Percentiles rank a stretch among this genome's conserved stretches.
Conservation (phyloP, 164 flowering plant genomes). For the Berberis vulgaris region DNA sequence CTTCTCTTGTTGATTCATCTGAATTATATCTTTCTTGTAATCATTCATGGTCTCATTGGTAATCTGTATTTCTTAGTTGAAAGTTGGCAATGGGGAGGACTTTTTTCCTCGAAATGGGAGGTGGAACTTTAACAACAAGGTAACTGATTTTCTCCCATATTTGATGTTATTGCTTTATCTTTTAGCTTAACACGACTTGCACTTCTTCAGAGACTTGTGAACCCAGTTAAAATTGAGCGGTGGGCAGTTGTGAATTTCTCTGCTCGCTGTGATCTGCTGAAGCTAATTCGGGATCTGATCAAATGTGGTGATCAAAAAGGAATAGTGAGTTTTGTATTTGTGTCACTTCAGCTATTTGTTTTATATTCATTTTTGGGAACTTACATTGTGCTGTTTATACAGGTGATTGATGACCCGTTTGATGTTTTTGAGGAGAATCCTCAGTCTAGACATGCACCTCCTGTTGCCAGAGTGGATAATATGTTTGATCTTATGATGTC, state of each 20-base stretch:
- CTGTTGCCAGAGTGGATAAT: constrained; percentile 48
- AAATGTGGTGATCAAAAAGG: constrained; percentile 64
- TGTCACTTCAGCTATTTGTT: neutral
- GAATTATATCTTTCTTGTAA: neutral
- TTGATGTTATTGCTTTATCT: neutral
- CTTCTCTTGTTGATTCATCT: neutral
- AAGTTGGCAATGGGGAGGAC: constrained; percentile 68
- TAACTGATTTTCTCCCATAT: constrained; percentile 7
- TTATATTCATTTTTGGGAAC: neutral
- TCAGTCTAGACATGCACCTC: constrained; percentile 30
- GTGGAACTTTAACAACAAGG: constrained; percentile 91
- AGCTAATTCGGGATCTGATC: constrained; percentile 35
- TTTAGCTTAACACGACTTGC: neutral
- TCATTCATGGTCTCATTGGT: neutral
- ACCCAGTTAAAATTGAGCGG: constrained; percentile 44
- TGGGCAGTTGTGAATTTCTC: constrained; percentile 94
- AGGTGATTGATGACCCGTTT: constrained; percentile 35
- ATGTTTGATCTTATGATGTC: constrained; percentile 48
- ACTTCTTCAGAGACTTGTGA: constrained; percentile 43
- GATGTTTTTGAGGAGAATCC: constrained; percentile 44
- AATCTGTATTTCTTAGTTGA: constrained; percentile 34
- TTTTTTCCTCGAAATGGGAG: constrained; percentile 65
- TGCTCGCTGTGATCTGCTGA: constrained; percentile 56
- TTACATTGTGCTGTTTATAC: neutral
- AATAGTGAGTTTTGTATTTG: constrained; percentile 5